Evolutionary conservation across 1,284 basidiomycete species (phyloP), one percentile per base, ranked within the genome.

Genomic region (Austroboletus olivaceoglutinosus): DNA sequence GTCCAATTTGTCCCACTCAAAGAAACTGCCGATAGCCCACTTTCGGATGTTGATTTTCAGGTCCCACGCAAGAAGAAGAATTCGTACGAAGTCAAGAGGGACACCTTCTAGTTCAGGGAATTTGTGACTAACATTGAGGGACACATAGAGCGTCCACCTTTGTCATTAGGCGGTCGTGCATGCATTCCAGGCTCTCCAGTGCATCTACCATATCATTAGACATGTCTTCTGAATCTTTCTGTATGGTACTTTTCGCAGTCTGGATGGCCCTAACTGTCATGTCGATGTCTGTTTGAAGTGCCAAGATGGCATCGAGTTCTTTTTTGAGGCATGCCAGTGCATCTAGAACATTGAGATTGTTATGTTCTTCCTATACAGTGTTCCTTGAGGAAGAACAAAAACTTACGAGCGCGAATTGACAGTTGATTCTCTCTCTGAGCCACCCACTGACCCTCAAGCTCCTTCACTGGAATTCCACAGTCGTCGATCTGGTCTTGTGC

Each of bases 401-500:
- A 52, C 36, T 9, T 44, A 53, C 15, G 21, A 11, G 52, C 38
- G 2, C 13, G 2, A 9, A 53, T 1, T 1, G 43, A 54, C 10
- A 54, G 51, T n/a, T 54, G 52, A 0, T 15, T 15, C 3, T 46
- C 16, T 21, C 41, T 45, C 33, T 53, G 52, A 16, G 34, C 38
- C 30, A 30, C 42, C 73, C 72, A 74, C 23, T 74, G 57, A 0
- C 47, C 6, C 0, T 56, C 50, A 0, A 73, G 53, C 2, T 66
- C 61, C 0, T 21, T 0, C 0, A 52, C 25, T 0, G 48, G 1
- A 0, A 69, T 30, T 0, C 54, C 51, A 42, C 57, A 61, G 1
- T 53, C 22, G 0, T 49, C 19, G 0, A 71, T 38, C 0, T 51
- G 15, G 1, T 52, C 15, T 0, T 33, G 13, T 0, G 56, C 61